These are phyloP conservation scores for Irpex sp. DNA, from an alignment of 1,284 basidiomycete genomes.

Conservation along the genomic window DNA sequence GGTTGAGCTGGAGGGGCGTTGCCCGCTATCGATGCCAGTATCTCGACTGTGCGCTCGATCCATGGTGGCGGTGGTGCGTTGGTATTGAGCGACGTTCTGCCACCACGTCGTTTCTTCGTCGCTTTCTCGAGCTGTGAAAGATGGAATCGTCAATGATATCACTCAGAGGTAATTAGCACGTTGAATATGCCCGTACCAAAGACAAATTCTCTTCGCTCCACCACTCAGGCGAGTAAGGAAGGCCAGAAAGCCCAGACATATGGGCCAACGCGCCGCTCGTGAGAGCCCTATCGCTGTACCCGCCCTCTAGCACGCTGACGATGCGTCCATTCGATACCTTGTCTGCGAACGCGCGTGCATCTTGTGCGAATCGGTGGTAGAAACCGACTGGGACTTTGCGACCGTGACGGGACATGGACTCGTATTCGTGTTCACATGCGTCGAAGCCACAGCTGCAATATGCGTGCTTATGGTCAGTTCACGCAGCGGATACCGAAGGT, in stretches of 20 bases:
- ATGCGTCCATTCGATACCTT: constrained; percentile 67
- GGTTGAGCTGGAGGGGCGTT: constrained; percentile 3
- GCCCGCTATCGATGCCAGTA: constrained; percentile 41
- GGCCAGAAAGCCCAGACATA: constrained; percentile 54
- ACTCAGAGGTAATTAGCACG: background rate
- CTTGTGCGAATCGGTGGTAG: constrained; percentile 81
- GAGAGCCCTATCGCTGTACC: constrained; percentile 89
- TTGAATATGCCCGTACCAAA: constrained; percentile 43
- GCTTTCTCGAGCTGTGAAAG: constrained; percentile 64
- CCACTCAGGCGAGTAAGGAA: constrained; percentile 53
- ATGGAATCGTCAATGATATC: background rate
- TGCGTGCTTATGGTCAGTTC: background rate
- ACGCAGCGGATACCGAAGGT: background rate
- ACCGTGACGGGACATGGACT: constrained; percentile 89
- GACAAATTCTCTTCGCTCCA: constrained; percentile 66
- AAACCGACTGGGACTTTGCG: constrained; percentile 89
- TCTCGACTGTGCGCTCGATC: constrained; percentile 47
- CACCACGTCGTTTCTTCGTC: constrained; percentile 56
- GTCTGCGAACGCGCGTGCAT: constrained; percentile 69
- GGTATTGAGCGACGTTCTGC: constrained; percentile 34
- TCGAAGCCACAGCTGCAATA: constrained; percentile 80
- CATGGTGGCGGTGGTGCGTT: constrained; percentile 39
- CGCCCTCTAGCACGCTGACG: constrained; percentile 90
- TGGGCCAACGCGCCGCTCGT: constrained; percentile 82
- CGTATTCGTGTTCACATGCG: constrained; percentile 88